These are phyloP conservation scores for Plasmodium falciparum DNA, from an alignment of 169 alveolate species.

Conservation along the genomic window DNA sequence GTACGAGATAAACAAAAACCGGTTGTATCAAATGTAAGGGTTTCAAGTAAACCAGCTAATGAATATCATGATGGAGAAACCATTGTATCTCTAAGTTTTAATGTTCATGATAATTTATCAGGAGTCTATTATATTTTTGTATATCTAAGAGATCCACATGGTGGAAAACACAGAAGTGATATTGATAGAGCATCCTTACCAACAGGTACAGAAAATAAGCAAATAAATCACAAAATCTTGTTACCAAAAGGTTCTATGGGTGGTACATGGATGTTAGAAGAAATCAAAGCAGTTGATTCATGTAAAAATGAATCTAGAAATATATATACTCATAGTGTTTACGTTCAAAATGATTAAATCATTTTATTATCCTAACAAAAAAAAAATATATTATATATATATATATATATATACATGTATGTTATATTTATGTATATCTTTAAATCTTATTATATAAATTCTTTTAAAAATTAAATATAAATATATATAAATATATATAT, in stretches of 20 bases:
- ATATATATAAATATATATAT: too few species aligned
- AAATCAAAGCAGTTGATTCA: constrained; percentile 57
- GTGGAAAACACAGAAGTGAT: constrained; percentile 82
- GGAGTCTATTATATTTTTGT: constrained; percentile 17
- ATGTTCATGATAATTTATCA: constrained; percentile 16
- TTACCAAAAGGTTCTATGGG: constrained; percentile 86
- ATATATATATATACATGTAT: too few species aligned
- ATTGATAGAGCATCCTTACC: constrained; percentile 47
- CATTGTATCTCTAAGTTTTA: constrained; percentile 61
- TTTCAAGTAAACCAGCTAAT: constrained; percentile 81
- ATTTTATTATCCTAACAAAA: background rate
- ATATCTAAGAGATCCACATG: constrained; percentile 79
- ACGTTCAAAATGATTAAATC: constrained; percentile 38
- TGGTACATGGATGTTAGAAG: constrained; percentile 82
- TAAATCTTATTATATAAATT: too few species aligned
- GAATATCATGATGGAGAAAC: constrained; percentile 85
- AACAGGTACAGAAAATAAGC: constrained; percentile 59
- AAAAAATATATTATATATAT: too few species aligned
- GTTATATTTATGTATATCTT: too few species aligned
- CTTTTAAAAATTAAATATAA: too few species aligned
- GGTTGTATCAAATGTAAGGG: constrained; percentile 73
- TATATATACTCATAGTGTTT: constrained; percentile 60
- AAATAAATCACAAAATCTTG: constrained; percentile 52
- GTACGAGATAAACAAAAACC: constrained; percentile 79
- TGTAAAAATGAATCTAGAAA: constrained; percentile 66